Base-by-base conservation (phyloP, 2,329 filamentous ascomycete genomes). In the Calycina herbarum region DNA sequence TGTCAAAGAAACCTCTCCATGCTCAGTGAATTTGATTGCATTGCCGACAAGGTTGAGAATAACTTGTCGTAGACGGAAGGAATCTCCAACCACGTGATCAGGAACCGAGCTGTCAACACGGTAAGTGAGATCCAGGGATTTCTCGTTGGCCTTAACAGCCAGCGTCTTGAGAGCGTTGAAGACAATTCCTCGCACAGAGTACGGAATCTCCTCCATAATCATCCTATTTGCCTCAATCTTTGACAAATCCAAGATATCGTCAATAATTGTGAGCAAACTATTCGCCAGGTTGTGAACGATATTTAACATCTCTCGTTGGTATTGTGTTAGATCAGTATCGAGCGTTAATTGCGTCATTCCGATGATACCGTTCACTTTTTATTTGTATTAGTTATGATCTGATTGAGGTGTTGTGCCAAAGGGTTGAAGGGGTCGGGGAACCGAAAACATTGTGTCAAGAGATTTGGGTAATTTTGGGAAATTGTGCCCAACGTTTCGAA, bases 21-120 rank as follows among this genome's bases (percentile, higher is more conserved):
- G 90, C 78, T 98, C 94, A 2, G 95, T 98, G 78, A 99, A 99
- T 77, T 99, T 99, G 83, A 99, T 97, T 64, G 95, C 94, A 75
- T 99, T 99, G 75, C 95, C 95, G 63, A 98, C 94, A 64, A 99
- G 82, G 79, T 99, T 99, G 65, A 98, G 85, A 68, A 98, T 97
- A 73, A 99, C 96, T 79, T 99, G 95, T 69, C 94, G 89, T 64
- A 98, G 82, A 78, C 95, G 90, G 89, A 97, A 98, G 1, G 94
- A 96, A 77, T 99, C 95, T 68, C 95, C 95, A 68, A 97, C 89
- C 51, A 98, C 93, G 77, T 96, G 94, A 77, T 98, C 94, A 3
- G 94, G 94, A 54, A 98, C 93, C 3, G 92, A 92, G 77, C 90
- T 94, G 77, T 97, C 94, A 63, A 98, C 94, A 73, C 94, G 90